phyloP scores from a whole-genome alignment of 805 yeast species.

The Saccharomycopsis schoenii region DNA sequence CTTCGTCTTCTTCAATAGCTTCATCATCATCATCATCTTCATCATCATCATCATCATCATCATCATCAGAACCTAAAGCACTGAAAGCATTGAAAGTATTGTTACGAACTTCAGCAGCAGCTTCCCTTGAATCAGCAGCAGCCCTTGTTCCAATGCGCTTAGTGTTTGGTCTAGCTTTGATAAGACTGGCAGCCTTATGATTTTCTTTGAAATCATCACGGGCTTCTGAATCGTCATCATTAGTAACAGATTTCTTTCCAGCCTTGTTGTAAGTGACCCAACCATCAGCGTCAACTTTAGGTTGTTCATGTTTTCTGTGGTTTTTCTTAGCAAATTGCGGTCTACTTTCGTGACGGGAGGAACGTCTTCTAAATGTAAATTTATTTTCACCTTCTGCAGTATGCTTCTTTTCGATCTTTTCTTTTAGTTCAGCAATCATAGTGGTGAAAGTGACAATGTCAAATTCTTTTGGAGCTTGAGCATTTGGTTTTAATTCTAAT shows the following conservation, averaged over 20 bases:
- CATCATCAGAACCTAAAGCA: constrained; percentile 55
- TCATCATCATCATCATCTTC: constrained; percentile 4
- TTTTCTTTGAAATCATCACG: constrained; percentile 35
- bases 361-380: constrained; percentile 54
- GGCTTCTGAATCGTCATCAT: constrained; percentile 25
- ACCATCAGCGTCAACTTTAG: constrained; percentile 58
- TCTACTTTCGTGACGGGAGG: constrained; percentile 34
- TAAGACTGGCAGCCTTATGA: constrained; percentile 38
- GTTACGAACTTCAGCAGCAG: constrained; percentile 56
- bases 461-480: constrained; percentile 49
- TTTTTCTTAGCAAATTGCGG: constrained; percentile 48
- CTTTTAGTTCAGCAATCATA: constrained; percentile 58
- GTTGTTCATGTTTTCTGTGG: constrained; percentile 32
- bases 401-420: constrained; percentile 28
- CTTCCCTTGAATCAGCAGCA: constrained; percentile 65
- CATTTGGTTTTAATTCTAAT: constrained; percentile 44
- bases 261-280: constrained; percentile 58
- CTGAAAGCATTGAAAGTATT: constrained; percentile 72
- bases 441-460: constrained; percentile 56
- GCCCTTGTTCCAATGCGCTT: constrained; percentile 66
- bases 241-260: constrained; percentile 33
- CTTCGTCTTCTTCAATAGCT: constrained; percentile 5
- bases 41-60: constrained; percentile 29
- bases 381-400: constrained; percentile 28
- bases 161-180: constrained; percentile 60